Percentiles rank a stretch among this genome's conserved stretches.
Conservation (phyloP, 345 rosid genomes). For the Luvunga scandens region DNA sequence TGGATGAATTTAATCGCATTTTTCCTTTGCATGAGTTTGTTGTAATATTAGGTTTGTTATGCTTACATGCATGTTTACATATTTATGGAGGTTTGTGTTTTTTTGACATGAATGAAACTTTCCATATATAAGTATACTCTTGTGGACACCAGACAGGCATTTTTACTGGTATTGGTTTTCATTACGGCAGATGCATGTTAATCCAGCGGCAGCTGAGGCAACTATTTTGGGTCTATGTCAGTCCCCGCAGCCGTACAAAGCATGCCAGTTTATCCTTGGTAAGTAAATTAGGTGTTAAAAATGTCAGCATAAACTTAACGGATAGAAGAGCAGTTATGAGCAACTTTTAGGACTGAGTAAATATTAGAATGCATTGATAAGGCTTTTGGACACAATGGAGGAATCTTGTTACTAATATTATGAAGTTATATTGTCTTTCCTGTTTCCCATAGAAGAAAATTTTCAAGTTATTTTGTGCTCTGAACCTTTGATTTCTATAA, state of each 20-base stretch:
- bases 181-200: constrained; percentile 64
- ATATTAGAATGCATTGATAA: not conserved
- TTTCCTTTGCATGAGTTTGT: not conserved
- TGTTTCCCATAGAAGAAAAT: not conserved
- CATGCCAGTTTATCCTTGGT: constrained; percentile 91
- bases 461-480: not conserved
- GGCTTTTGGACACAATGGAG: not conserved
- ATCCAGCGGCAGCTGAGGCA: constrained; percentile 82
- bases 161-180: constrained; percentile 6
- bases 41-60: not conserved
- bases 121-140: not conserved
- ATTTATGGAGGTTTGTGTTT: not conserved
- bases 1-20: not conserved
- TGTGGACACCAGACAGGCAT: not conserved
- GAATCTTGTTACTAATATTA: not conserved
- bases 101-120: not conserved
- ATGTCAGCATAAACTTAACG: not conserved
- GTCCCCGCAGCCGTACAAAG: constrained; percentile 82
- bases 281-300: constrained; percentile 16
- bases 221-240: constrained; percentile 75
- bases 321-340: not conserved
- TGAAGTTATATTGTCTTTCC: not conserved
- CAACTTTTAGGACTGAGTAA: not conserved
- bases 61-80: not conserved
- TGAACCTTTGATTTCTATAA: not conserved